Base-by-base conservation (phyloP, 768 basidiomycete genomes). In the Lentinus brumalis region DNA sequence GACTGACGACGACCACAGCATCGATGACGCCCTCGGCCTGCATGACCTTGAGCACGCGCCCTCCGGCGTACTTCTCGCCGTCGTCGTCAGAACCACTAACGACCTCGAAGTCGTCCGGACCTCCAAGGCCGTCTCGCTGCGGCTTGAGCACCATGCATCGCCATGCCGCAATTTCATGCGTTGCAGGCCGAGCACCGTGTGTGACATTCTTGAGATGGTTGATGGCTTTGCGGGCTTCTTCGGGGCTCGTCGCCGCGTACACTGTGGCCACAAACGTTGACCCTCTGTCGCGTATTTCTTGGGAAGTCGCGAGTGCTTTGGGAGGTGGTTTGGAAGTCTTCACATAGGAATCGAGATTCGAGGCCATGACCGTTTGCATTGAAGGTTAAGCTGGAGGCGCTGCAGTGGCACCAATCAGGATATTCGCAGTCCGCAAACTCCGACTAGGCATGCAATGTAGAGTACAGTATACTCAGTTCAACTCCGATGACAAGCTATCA, bases 121-220 rank as follows among this genome's bases (percentile, higher is more conserved):
- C 88, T 1, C 73, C 78, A 3, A 94, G 73, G 1, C 92, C 92
- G 3, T 81, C 85, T 50, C 76, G 78, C 3, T 87, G 89, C 11
- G 77, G 67, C 71, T 86, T 91, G 56, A 89, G 73, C 0, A 80
- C 79, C 87, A 95, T 90, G 67, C 85, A 87, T 38, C 93, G 78
- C 87, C 88, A 94, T 5, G 91, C 93, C 41, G 81, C 77, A 46
- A 94, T 89, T 69, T 90, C 86, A 64, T 92, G 88, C 11, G 85
- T 78, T 0, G 88, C 87, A 11, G 81, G 83, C 44, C 81, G 84
- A 39, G 77, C 63, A 5, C 76, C 79, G 67, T 91, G 89, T 1
- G 85, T 71, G 44, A 87, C 81, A 57, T 84, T 71, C 61, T 81
- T 82, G 44, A 88, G 71, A 63, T 89, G 80, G 35, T 79, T 76